Evolutionary conservation across 2,329 filamentous ascomycete genomes (phyloP), one percentile per base, ranked within the genome.

Genomic region (Claviceps spartinae): DNA sequence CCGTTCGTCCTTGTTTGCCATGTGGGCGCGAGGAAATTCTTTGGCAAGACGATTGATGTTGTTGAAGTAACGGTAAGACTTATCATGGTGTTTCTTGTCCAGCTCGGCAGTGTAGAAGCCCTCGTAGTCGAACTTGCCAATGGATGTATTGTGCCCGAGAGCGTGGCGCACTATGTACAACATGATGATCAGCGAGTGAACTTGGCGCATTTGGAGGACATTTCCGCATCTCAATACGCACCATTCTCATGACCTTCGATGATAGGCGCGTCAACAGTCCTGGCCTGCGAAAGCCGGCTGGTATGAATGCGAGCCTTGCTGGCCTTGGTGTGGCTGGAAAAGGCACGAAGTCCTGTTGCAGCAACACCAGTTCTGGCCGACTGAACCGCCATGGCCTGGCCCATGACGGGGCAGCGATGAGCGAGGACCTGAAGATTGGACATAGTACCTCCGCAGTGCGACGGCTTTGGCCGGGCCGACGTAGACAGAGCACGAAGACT

Each of bases 21-120:
- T 95, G 69, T 98, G 93, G 46, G 93, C 93, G 58, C 86, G 87
- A 34, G 93, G 93, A 57, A 98, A 98, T 58, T 97, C 88, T 72
- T 93, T 88, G 59, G 93, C 93, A 55, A 98, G 78, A 38, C 93
- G 89, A 66, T 98, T 98, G 81, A 98, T 98, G 76, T 98, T 98
- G 78, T 98, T 98, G 77, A 98, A 98, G 75, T 97, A 97, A 65
- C 93, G 88, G 75, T 98, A 98, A 50, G 90, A 96, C 75, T 96
- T 97, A 78, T 98, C 93, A 77, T 95, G 90, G 78, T 95, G 93
- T 75, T 98, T 98, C 80, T 96, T 97, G 62, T 96, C 88, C 60
- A 98, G 72, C 69, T 98, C 91, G 55, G 74, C 74, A 58, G 83
- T 73, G 72, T 97, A 98, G 70, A 96, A 98, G 47, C 69, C 79